Evolutionary conservation across 306 rosid genomes (phyloP), one percentile per base, ranked within the genome.

Genomic region (Glycyrrhiza uralensis): DNA sequence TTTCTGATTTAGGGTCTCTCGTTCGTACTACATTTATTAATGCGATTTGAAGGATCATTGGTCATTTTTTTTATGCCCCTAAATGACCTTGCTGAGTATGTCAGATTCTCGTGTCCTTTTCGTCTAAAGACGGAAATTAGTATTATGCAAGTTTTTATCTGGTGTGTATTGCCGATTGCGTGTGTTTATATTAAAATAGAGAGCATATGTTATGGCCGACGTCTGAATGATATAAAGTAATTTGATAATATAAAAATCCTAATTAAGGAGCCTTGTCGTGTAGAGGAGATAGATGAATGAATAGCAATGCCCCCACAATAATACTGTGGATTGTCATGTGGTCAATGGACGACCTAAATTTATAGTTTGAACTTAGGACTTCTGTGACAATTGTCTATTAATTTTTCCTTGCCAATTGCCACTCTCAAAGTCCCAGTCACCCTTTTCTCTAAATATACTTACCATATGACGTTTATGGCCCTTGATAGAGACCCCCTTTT

Each of bases 151-250:
- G 26, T 26, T 69, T 51, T 33, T 23, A 22, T 33, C 51, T 30
- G 14, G 46, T 44, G 10, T 63, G 66, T 0, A 22, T 61, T n/a
- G n/a, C n/a, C n/a, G n/a, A n/a, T n/a, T 52, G 51, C 67, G 74
- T 61, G 68, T 28, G 26, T 15, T 15, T 18, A 51, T 69, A 60
- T 79, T 44, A 1, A 60, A 3, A 17, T 22, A 73, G 74, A n/a
- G n/a, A n/a, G n/a, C n/a, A n/a, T n/a, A n/a, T n/a, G n/a, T n/a
- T 38, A 66, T 80, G 76, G 52, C 66, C 67, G 64, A 79, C 79
- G 24, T 41, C 57, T 65, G 3, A n/a, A 26, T 17, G 4, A 11
- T 13, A 61, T 4, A 36, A 57, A n/a, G 10, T 5, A 20, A 15
- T 14, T 35, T 47, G 15, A 18, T 8, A n/a, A 71, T 10, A 29